Evolutionary conservation across 495 filamentous ascomycete species (phyloP), one percentile per base, ranked within the genome.

Genomic region (Xylona heveae): DNA sequence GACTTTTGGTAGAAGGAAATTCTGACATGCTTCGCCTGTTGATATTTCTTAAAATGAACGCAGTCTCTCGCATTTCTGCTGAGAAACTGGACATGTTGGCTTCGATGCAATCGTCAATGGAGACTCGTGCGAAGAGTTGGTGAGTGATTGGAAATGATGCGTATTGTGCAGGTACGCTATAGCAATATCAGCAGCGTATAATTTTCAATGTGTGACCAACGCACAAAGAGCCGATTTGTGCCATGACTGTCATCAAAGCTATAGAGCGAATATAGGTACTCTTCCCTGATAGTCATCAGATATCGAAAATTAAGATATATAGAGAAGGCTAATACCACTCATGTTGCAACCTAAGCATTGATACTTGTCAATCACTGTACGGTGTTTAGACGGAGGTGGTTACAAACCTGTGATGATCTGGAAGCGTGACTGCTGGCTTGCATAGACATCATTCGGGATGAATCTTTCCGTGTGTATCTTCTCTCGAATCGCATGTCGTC

Each of bases 21-120:
- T 30, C 45, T 16, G 25, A 47, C 50, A 93, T 56, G 43, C 79
- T 83, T 10, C 65, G 57, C 4, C 59, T 57, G 38, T 82, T 72
- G 35, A 88, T 61, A 38, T 85, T 78, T 37, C 68, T 67, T 15
- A 94, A 55, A 38, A 94, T 92, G 48, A 90, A 83, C 10, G 83
- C 83, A 49, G 80, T 92, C 46, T 94, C 90, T 29, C 78, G 63
- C 88, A 97, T 93, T 52, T 95, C 90, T 9, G 82, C 66, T 0
- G 78, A 80, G 45, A 94, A 95, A 1, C 81, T 92, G 0, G 85
- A 93, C 18, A 88, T 68, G 44, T 92, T 95, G 10, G 74, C 73
- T 55, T 91, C 81, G 14, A 90, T 78, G 39, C 68, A 78, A 47
- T 97, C 90, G 30, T 90, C 74, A 28, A 74, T 73, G 1, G 81